Evolutionary conservation across 2,329 filamentous ascomycete species (phyloP).

Genomic region (Paramyrothecium roridum): DNA sequence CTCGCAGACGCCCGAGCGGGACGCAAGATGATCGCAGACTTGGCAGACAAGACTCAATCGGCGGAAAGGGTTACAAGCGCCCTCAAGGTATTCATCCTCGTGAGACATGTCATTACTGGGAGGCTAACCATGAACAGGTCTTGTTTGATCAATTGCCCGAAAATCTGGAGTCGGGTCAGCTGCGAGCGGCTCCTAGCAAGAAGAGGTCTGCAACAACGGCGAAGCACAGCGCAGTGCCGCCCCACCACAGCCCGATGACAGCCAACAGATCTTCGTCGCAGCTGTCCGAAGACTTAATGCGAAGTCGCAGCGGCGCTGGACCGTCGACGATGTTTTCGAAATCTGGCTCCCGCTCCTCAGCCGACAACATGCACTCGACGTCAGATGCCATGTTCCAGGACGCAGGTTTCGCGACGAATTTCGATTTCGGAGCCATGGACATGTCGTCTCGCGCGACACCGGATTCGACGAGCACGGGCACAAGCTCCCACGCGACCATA

Average conservation of each 20-base stretch:
- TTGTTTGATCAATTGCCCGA: constrained; percentile 84
- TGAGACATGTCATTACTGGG: constrained; percentile 11
- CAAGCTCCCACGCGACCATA: constrained; percentile 32
- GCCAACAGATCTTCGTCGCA: constrained; percentile 28
- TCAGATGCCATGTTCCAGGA: constrained; percentile 29
- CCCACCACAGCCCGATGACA: constrained; percentile 22
- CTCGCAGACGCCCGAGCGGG: constrained; percentile 82
- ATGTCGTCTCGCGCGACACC: constrained; percentile 39
- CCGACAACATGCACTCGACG: constrained; percentile 27
- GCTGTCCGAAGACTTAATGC: constrained; percentile 26
- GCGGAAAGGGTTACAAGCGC: constrained; percentile 81
- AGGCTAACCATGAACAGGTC: constrained; percentile 43
- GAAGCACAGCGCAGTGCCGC: constrained; percentile 25
- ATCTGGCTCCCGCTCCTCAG: constrained; percentile 26
- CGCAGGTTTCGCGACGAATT: constrained; percentile 32
- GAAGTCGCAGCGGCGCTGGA: constrained; percentile 20
- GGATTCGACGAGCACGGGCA: constrained; percentile 38
- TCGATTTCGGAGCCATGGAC: constrained; percentile 45
- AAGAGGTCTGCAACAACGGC: constrained; percentile 52
- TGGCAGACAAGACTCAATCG: constrained; percentile 82
- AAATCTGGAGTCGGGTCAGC: constrained; percentile 54
- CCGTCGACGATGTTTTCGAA: not conserved
- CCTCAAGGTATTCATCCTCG: constrained; percentile 59
- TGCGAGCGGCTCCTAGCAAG: constrained; percentile 40
- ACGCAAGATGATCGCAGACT: constrained; percentile 73